A percentile compares a stretch with the other conserved stretches of the same genome.
These are phyloP conservation scores for Ceratobasidium theobromae DNA, from an alignment of 1,284 basidiomycete species.

Conservation along the genomic window DNA sequence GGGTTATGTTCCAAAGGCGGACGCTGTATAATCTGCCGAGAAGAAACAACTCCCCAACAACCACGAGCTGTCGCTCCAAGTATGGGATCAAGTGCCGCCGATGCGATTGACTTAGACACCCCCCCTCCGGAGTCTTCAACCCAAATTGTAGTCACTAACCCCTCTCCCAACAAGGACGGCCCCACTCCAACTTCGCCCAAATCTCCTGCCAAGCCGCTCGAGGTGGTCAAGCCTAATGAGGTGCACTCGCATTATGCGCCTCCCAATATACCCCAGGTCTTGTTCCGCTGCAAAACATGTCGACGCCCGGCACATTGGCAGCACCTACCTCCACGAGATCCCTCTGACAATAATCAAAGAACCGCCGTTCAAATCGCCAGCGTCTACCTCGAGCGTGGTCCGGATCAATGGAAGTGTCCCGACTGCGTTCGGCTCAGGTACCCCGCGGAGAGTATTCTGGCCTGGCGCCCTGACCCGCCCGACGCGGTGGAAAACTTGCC, in stretches of 20 bases:
- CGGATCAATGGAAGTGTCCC: conserved; percentile 67
- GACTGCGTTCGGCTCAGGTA: conserved; percentile 77
- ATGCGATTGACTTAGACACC: conserved; percentile 28
- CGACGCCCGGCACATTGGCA: conserved; percentile 78
- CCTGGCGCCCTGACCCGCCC: conserved; percentile 80
- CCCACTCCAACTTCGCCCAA: conserved; percentile 7
- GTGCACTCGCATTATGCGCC: conserved; percentile 28
- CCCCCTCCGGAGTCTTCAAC: conserved; percentile 18
- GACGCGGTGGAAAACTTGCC: conserved; percentile 56
- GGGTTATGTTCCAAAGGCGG: conserved; percentile 72
- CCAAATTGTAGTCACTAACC: not conserved
- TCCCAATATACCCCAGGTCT: conserved; percentile 43
- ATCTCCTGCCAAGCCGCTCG: conserved; percentile 27
- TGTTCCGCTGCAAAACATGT: conserved; percentile 81
- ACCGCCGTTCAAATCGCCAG: conserved; percentile 53
- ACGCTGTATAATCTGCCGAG: conserved; percentile 73
- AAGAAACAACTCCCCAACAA: conserved; percentile 55
- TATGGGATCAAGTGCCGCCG: conserved; percentile 19
- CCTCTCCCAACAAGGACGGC: not conserved
- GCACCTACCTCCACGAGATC: conserved; percentile 61
- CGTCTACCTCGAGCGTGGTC: conserved; percentile 57
- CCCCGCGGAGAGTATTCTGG: conserved; percentile 81
- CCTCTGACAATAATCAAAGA: conserved; percentile 43
- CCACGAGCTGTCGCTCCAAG: conserved; percentile 30
- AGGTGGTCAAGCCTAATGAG: conserved; percentile 7